These are phyloP conservation scores for Botrytis hyacinthi DNA, from an alignment of 2,329 filamentous ascomycete genomes.

Conservation along the genomic window DNA sequence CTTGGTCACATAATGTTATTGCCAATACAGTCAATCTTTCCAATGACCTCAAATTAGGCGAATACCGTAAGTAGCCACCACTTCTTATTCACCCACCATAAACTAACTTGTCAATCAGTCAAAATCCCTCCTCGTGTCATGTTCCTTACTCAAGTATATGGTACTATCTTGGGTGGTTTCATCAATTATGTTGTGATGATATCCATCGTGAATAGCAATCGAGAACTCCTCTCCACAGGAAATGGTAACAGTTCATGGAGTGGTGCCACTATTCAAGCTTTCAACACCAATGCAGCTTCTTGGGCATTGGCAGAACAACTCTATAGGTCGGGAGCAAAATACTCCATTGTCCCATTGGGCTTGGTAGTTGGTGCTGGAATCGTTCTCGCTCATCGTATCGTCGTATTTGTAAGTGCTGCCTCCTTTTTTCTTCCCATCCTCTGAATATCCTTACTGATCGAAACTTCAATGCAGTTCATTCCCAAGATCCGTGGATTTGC, in stretches of 20 bases:
- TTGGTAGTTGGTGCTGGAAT: slow-evolving; percentile 48
- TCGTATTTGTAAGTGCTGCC: slow-evolving; percentile 41
- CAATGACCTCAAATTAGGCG: slow-evolving; percentile 56
- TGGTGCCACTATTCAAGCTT: slow-evolving; percentile 48
- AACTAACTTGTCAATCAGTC: slow-evolving; percentile 39
- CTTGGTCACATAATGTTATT: slow-evolving; percentile 59
- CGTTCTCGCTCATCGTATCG: slow-evolving; percentile 46
- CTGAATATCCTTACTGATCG: neutral
- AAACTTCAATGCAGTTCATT: slow-evolving; percentile 41
- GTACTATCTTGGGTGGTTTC: slow-evolving; percentile 45
- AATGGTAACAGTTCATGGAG: slow-evolving; percentile 49
- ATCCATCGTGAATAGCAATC: slow-evolving; percentile 46
- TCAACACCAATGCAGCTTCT: slow-evolving; percentile 46
- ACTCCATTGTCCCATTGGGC: slow-evolving; percentile 51
- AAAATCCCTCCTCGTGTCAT: slow-evolving; percentile 49
- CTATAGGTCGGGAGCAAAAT: slow-evolving; percentile 47
- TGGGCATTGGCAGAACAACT: slow-evolving; percentile 53
- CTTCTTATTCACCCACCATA: neutral
- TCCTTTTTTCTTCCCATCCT: neutral
- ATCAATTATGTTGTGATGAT: slow-evolving; percentile 49
- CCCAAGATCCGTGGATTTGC: slow-evolving; percentile 47
- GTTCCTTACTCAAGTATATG: slow-evolving; percentile 46
- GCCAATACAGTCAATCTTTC: slow-evolving; percentile 49
- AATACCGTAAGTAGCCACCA: slow-evolving; percentile 48
- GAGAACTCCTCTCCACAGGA: slow-evolving; percentile 43